Evolutionary conservation across 2,329 filamentous ascomycete species (phyloP).

Genomic region (Penicillium frequentans): DNA sequence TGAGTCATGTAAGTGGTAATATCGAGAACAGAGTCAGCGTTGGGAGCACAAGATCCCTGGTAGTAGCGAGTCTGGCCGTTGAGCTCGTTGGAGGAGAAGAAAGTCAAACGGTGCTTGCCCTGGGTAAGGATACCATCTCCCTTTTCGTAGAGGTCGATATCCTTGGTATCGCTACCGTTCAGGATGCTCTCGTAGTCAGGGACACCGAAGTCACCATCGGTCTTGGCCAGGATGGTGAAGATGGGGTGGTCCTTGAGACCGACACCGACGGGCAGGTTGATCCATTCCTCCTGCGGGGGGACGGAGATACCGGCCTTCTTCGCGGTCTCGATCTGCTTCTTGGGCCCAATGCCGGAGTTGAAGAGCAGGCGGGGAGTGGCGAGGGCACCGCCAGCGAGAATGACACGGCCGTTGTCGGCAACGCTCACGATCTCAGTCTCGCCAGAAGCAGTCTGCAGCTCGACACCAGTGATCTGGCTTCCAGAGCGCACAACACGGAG

Average conservation of each 20-base stretch:
- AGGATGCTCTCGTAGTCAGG: slow-evolving; percentile 19
- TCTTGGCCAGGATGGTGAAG: slow-evolving; percentile 20
- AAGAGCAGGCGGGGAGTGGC: slow-evolving; percentile 69
- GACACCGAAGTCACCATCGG: slow-evolving; percentile 18
- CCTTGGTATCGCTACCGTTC: slow-evolving; percentile 16
- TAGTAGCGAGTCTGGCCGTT: slow-evolving; percentile 27
- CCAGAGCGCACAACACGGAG: slow-evolving; percentile 64
- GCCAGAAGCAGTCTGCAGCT: slow-evolving; percentile 23
- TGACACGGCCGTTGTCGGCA: slow-evolving; percentile 62
- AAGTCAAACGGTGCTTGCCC: slow-evolving; percentile 28
- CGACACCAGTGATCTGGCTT: slow-evolving; percentile 59
- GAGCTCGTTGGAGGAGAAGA: slow-evolving; percentile 28
- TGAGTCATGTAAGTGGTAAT: slow-evolving; percentile 30
- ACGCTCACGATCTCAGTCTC: slow-evolving; percentile 63
- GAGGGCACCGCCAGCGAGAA: slow-evolving; percentile 68
- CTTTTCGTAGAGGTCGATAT: slow-evolving; percentile 26
- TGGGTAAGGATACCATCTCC: slow-evolving; percentile 20
- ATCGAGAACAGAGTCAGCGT: slow-evolving; percentile 14
- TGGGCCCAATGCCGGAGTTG: slow-evolving; percentile 68
- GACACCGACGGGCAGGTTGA: slow-evolving; percentile 53
- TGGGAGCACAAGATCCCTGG: slow-evolving; percentile 25
- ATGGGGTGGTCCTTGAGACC: slow-evolving; percentile 48
- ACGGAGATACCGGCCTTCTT: slow-evolving; percentile 44
- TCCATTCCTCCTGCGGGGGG: slow-evolving; percentile 48
- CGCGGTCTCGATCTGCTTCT: slow-evolving; percentile 47